Evolutionary conservation across 305 asterid genomes (phyloP).

Genomic region (Nicotiana rustica): DNA sequence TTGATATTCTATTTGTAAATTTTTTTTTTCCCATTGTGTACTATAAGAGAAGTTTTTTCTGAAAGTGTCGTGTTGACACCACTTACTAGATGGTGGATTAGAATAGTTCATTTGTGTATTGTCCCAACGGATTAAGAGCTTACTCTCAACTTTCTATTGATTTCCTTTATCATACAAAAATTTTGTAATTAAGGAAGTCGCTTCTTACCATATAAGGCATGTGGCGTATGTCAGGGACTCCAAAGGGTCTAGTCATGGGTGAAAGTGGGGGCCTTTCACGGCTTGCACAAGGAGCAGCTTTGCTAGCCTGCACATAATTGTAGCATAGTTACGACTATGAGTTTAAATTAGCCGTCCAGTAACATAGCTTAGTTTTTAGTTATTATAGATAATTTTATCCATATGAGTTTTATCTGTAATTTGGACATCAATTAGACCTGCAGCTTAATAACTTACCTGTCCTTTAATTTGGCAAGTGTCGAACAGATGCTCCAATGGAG

Average conservation of each 20-base stretch:
- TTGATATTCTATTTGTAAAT: too few species aligned
- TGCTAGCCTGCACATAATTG: slow-evolving; percentile 4
- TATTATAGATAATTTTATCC: too few species aligned
- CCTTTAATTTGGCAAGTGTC: slow-evolving; percentile 21
- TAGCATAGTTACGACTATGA: background rate
- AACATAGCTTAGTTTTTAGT: too few species aligned
- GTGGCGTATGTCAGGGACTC: slow-evolving; percentile 17
- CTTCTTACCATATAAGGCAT: slow-evolving; percentile 38
- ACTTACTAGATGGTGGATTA: too few species aligned
- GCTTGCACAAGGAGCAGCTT: slow-evolving; percentile 15
- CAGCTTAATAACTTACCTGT: slow-evolving; percentile 4
- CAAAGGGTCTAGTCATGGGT: slow-evolving; percentile 28
- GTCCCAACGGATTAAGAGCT: too few species aligned
- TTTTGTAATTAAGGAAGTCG: background rate
- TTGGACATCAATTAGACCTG: background rate
- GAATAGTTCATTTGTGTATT: too few species aligned
- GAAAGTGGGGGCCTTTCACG: slow-evolving; percentile 43
- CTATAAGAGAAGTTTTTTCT: too few species aligned
- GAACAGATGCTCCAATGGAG: background rate
- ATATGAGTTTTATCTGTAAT: background rate
- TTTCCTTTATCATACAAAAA: background rate
- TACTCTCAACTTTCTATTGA: background rate
- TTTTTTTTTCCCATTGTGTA: too few species aligned
- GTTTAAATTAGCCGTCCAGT: background rate
- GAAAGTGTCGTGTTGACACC: too few species aligned